A percentile compares a stretch with the other conserved stretches of the same genome.
Evolutionary conservation across 345 rosid species (phyloP).

Genomic region (Lagerstroemia speciosa): DNA sequence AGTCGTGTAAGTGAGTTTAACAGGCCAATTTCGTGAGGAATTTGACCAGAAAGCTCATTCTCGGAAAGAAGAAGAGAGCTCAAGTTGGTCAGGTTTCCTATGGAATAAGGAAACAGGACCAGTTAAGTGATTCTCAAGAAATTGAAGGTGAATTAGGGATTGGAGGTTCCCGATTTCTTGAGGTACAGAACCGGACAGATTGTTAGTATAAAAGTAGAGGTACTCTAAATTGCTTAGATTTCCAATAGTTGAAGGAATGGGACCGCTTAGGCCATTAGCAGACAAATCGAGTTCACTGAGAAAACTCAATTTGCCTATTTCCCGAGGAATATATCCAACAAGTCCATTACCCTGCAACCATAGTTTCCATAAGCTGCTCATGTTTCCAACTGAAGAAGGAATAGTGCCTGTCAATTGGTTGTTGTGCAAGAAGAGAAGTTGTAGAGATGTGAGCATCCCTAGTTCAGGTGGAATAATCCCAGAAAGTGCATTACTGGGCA

Average conservation of each 20-base stretch:
- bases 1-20: neutral
- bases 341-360: neutral
- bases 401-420: neutral
- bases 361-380: neutral
- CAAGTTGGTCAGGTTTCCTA: constrained; percentile 9
- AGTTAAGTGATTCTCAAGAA: neutral
- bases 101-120: constrained; percentile 1
- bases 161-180: constrained; percentile 3
- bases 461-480: constrained; percentile 11
- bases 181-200: constrained; percentile 6
- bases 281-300: neutral
- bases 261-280: neutral
- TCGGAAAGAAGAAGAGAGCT: neutral
- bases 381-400: constrained; percentile 4
- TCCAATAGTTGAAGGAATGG: neutral
- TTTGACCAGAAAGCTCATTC: neutral
- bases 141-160: fast-evolving
- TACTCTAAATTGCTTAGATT: constrained; percentile 1
- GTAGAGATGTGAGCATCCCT: neutral
- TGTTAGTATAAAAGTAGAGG: neutral
- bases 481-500: neutral
- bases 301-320: constrained; percentile 4
- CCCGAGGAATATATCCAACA: neutral
- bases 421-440: neutral
- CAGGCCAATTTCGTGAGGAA: neutral